Evolutionary conservation across 163 green algal species (phyloP).

Genomic region (Scenedesmus sp.): DNA sequence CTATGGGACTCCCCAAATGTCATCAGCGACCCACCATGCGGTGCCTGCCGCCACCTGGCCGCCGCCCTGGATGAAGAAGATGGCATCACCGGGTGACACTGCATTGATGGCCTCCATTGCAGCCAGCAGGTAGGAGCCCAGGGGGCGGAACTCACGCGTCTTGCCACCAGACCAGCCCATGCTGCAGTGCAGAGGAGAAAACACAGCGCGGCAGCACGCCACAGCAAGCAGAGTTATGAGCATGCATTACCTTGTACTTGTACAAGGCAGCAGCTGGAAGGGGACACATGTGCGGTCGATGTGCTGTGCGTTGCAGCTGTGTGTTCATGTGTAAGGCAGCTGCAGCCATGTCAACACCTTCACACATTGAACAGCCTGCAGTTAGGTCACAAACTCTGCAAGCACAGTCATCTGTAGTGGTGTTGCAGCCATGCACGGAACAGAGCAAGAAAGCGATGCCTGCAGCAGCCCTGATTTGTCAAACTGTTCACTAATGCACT

Average conservation of each 20-base stretch:
- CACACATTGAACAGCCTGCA: too few relatives aligned
- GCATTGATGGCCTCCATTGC: conserved; percentile 44
- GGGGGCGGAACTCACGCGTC: background rate
- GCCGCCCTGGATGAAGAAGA: conserved; percentile 44
- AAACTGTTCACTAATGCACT: background rate
- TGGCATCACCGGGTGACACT: conserved; percentile 15
- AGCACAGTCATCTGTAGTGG: too few relatives aligned
- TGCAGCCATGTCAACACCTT: too few relatives aligned
- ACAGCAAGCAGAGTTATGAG: background rate
- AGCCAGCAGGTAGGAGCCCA: conserved; percentile 24
- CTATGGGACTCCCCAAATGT: background rate
- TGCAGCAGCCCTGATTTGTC: too few relatives aligned
- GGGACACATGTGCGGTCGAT: too few relatives aligned
- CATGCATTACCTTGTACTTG: too few relatives aligned
- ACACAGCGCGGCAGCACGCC: background rate
- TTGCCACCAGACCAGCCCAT: conserved; percentile 35
- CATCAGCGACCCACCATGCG: background rate
- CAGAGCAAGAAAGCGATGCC: too few relatives aligned
- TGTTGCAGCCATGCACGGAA: too few relatives aligned
- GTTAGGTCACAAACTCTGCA: too few relatives aligned
- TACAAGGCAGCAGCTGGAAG: too few relatives aligned
- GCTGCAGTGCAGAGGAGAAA: background rate
- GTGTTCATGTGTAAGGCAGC: too few relatives aligned
- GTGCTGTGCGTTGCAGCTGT: too few relatives aligned
- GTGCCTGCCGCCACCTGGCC: conserved; percentile 9